phyloP scores from a whole-genome alignment of 2,329 filamentous ascomycete genomes.

The Colletotrichum liaoningense region DNA sequence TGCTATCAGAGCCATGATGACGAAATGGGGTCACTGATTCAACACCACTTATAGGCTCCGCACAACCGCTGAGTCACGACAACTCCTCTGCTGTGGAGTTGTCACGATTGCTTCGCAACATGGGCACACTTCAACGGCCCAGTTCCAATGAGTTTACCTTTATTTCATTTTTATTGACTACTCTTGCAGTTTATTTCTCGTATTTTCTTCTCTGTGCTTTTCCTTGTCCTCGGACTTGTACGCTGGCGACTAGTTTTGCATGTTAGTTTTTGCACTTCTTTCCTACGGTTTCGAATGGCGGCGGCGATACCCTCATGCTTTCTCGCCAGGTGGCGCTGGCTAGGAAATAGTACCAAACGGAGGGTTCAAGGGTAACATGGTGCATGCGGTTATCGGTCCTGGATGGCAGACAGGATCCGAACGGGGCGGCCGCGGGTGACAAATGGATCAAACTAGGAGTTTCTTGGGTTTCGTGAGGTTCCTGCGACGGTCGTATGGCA shows the following conservation, averaged over 20 bases:
- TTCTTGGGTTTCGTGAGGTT: conserved; percentile 8
- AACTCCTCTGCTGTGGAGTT: neutral
- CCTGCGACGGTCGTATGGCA: conserved; percentile 6
- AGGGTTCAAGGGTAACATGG: neutral
- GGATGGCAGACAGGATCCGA: conserved; percentile 28
- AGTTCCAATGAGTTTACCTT: neutral
- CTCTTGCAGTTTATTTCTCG: neutral
- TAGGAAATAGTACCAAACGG: conserved; percentile 19
- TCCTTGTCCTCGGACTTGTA: conserved; percentile 5
- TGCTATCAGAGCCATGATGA: conserved; percentile 23
- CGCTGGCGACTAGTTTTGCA: conserved; percentile 8
- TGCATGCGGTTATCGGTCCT: conserved; percentile 17
- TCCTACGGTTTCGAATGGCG: conserved; percentile 3
- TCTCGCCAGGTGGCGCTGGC: conserved; percentile 37
- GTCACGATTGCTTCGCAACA: conserved; percentile 4
- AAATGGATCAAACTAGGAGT: conserved; percentile 13
- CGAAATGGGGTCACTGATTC: conserved; percentile 30
- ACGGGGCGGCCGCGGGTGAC: conserved; percentile 1
- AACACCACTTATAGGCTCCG: conserved; percentile 30
- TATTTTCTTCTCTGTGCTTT: neutral
- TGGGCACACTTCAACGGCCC: conserved; percentile 21
- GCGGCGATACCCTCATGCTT: conserved; percentile 34
- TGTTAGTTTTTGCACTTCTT: neutral
- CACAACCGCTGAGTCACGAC: conserved; percentile 12
- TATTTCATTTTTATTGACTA: neutral